Base-by-base conservation (phyloP, 345 rosid genomes). In the Mangifera indica region DNA sequence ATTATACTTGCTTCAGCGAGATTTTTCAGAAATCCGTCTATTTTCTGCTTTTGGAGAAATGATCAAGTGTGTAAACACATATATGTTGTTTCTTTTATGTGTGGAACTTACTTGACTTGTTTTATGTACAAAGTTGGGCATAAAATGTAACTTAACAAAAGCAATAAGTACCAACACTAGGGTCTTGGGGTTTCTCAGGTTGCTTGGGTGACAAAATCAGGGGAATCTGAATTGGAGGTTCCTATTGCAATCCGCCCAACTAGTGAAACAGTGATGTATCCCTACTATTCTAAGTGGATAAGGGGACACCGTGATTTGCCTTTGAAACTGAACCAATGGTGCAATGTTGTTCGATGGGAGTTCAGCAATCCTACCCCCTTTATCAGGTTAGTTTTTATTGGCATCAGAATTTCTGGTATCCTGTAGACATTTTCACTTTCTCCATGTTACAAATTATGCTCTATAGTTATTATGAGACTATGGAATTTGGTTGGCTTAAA, bases 291-390 rank as follows among this genome's bases (percentile, higher is more conserved):
- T 69, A 95, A 95, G 83, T 95, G 99, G 99, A 91, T 95, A 52
- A 88, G 99, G 78, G 96, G 99, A 10, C 99, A 92, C 77, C 91
- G 98, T 44, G 99, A 95, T 80, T 82, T 95, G 81, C 99, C 99
- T 70, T 76, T 95, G 86, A 92, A 81, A 82, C 97, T 89, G 70
- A 95, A 95, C 66, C 99, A 95, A 72, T 95, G 99, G 99, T 95
- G 99, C 85, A 95, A 95, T 84, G 99, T 95, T 76, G 99, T 95
- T 72, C 87, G 99, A 76, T 92, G 98, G 99, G 98, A 95, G 74
- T 95, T 95, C 77, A 95, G 97, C 88, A 85, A 95, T 80, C 99
- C 99, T n/a, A 95, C 99, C 26, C 98, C 99, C 44, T 92, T 95
- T 88, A 95, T 95, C 83, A 87, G 99, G 99, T 95, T 44, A 76